Percentiles rank a stretch among this genome's conserved stretches.
These are phyloP conservation scores for Epichloe sibirici DNA, from an alignment of 2,329 filamentous ascomycete species.

Conservation along the genomic window DNA sequence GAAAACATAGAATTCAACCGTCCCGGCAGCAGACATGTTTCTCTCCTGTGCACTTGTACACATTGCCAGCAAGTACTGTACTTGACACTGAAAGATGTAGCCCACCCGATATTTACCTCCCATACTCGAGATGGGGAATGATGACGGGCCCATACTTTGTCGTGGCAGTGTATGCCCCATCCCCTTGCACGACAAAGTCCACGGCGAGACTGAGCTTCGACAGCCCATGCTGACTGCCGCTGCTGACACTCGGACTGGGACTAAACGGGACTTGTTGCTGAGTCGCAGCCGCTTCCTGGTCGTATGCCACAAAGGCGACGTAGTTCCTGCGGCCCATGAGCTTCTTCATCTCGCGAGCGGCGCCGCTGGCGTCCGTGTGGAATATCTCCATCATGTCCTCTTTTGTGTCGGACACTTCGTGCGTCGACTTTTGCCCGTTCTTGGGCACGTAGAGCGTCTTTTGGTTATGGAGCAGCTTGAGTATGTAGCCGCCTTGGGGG, in stretches of 20 bases:
- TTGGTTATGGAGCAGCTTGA: conserved; percentile 92
- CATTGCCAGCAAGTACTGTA: too few species aligned
- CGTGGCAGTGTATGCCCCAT: conserved; percentile 65
- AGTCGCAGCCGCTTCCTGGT: conserved; percentile 52
- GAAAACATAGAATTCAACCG: too few species aligned
- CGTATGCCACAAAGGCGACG: conserved; percentile 84
- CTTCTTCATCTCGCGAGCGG: conserved; percentile 70
- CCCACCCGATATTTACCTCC: conserved; percentile 20
- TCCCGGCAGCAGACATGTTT: too few species aligned
- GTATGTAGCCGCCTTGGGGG: conserved; percentile 70
- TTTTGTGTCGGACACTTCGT: conserved; percentile 79
- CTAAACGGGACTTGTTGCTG: conserved; percentile 32
- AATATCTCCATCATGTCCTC: conserved; percentile 99
- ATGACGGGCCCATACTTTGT: conserved; percentile 97
- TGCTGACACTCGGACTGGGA: conserved; percentile 22
- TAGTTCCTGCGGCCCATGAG: conserved; percentile 93
- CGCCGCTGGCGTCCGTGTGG: conserved; percentile 82
- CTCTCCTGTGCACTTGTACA: background rate
- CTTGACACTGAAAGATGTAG: too few species aligned
- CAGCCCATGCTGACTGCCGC: conserved; percentile 32
- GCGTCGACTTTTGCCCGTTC: conserved; percentile 68
- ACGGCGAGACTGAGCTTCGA: conserved; percentile 75
- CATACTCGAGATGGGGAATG: conserved; percentile 74
- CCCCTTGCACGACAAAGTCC: conserved; percentile 94
- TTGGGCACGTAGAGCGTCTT: conserved; percentile 81